phyloP scores from a whole-genome alignment of 805 yeast species.

The Wickerhamiella sergipiensis region DNA sequence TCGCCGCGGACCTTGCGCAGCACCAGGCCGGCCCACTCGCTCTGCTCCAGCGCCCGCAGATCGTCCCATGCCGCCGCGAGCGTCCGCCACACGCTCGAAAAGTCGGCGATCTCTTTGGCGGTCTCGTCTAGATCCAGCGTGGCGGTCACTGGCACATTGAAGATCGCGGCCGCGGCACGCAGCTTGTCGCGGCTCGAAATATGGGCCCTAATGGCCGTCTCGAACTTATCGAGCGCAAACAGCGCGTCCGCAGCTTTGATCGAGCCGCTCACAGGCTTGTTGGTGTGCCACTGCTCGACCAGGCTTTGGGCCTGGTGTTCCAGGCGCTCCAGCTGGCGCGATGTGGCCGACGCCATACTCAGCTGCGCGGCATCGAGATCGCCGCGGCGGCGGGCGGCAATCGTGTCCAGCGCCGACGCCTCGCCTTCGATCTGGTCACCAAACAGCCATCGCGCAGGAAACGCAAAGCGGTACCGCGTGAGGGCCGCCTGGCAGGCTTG shows the following conservation, averaged over 20 bases:
- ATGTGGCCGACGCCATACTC: not conserved
- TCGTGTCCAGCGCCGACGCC: conserved; percentile 29
- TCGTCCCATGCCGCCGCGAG: conserved; percentile 38
- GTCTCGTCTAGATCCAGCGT: conserved; percentile 20
- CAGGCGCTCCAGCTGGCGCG: conserved; percentile 28
- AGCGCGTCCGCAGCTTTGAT: conserved; percentile 19
- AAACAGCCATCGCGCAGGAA: conserved; percentile 43
- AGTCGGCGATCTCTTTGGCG: conserved; percentile 39
- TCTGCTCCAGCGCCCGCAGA: conserved; percentile 30
- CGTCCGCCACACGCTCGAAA: conserved; percentile 50
- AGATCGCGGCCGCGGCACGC: conserved; percentile 24
- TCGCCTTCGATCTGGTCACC: conserved; percentile 50
- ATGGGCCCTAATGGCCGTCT: conserved; percentile 12
- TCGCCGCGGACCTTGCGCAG: conserved; percentile 32
- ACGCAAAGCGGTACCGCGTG: conserved; percentile 31
- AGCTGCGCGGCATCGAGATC: conserved; percentile 22
- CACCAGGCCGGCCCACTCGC: conserved; percentile 37
- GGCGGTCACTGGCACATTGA: conserved; percentile 24
- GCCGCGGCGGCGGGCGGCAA: conserved; percentile 25
- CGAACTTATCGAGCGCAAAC: conserved; percentile 18
- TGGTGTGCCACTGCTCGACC: conserved; percentile 33
- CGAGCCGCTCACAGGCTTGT: conserved; percentile 22
- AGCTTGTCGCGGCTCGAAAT: conserved; percentile 16
- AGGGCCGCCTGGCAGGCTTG: conserved; percentile 31
- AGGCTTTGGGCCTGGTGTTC: conserved; percentile 24